phyloP scores from a whole-genome alignment of 345 rosid genomes.

The Citrus mangshanensis region DNA sequence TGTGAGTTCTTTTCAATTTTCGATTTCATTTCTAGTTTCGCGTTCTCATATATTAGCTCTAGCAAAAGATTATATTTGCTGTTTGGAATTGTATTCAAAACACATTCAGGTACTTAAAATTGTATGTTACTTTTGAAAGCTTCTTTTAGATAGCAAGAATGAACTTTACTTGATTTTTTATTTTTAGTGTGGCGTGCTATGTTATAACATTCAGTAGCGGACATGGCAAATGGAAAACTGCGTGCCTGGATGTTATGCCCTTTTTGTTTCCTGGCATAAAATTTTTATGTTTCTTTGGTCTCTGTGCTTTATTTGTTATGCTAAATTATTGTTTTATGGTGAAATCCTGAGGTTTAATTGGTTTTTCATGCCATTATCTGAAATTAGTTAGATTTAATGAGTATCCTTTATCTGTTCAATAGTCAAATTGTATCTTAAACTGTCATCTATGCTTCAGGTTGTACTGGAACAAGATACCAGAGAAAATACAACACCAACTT shows the following conservation, averaged over 20 bases:
- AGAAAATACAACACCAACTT: slow-evolving; percentile 27
- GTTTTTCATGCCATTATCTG: background rate
- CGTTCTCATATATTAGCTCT: background rate
- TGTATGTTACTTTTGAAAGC: background rate
- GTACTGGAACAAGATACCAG: slow-evolving; percentile 42
- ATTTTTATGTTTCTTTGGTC: background rate
- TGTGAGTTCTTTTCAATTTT: slow-evolving; percentile 10
- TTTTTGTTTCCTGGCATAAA: background rate
- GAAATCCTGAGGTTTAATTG: background rate
- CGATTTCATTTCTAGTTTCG: background rate
- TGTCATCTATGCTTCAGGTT: slow-evolving; percentile 38
- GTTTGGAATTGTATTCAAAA: background rate
- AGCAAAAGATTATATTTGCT: background rate
- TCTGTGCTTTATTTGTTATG: background rate
- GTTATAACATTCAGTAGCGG: background rate
- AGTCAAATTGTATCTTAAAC: slow-evolving; percentile 9
- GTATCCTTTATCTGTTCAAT: background rate
- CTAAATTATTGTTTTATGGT: background rate
- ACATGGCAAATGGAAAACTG: background rate
- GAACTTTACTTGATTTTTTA: background rate
- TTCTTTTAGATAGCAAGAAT: background rate
- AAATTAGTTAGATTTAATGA: background rate
- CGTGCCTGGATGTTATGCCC: background rate
- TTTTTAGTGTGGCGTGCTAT: background rate
- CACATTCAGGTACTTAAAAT: background rate